These are phyloP conservation scores for Piper longum DNA, from an alignment of 164 flowering plant genomes.

Conservation along the genomic window DNA sequence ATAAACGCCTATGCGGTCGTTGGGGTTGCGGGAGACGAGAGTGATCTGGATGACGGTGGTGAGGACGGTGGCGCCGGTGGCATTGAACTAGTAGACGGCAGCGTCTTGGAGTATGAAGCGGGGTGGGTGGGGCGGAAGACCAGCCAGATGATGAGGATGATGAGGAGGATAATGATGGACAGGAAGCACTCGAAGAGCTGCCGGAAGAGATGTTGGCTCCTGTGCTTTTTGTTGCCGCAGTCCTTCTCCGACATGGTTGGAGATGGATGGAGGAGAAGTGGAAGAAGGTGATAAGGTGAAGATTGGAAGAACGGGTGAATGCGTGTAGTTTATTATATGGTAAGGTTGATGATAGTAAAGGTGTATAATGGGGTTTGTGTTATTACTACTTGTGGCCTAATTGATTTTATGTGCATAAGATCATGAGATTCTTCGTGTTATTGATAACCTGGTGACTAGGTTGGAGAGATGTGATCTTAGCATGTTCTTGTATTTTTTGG, in stretches of 20 bases:
- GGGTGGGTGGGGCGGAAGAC: constrained; percentile 11
- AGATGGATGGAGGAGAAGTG: not conserved
- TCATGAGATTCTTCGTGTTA: no score
- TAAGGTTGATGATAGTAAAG: no score
- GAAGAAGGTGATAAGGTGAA: not conserved
- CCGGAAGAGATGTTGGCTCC: constrained; percentile 3
- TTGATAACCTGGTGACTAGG: no score
- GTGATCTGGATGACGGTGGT: constrained; percentile 6
- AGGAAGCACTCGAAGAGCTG: constrained; percentile 1
- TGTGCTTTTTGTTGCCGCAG: constrained; percentile 6
- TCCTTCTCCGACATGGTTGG: constrained; percentile 1
- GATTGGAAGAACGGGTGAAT: not conserved
- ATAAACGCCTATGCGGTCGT: constrained; percentile 12
- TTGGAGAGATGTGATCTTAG: no score
- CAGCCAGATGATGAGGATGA: constrained; percentile 4
- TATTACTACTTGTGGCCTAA: no score
- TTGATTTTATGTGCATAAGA: no score
- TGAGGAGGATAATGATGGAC: constrained; percentile 4
- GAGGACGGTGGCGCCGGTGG: constrained; percentile 5
- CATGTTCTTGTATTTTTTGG: no score
- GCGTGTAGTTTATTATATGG: not conserved
- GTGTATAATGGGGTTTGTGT: no score
- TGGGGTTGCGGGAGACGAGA: constrained; percentile 11
- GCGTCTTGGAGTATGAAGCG: constrained; percentile 10
- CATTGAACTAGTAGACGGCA: constrained; percentile 8